A percentile compares a stretch with the other conserved stretches of the same genome.
Evolutionary conservation across 371 early-diverging fungal species (phyloP).

Genomic region (Coemansia sp.): DNA sequence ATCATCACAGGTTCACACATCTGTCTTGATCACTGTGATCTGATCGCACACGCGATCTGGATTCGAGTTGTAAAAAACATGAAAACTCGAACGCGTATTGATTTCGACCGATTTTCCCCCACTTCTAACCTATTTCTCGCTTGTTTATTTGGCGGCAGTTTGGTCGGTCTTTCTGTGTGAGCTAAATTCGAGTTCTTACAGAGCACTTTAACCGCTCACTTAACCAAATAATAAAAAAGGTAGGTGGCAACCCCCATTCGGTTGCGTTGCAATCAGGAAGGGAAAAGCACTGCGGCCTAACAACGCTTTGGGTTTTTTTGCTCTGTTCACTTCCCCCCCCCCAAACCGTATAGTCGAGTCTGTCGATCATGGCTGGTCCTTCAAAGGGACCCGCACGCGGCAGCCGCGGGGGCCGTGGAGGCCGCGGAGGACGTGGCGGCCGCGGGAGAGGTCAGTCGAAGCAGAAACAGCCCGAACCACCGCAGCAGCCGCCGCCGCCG

Average conservation of each 20-base stretch:
- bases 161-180: no score
- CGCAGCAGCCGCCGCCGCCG: slow-evolving; percentile 4
- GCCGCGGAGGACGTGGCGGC: background rate
- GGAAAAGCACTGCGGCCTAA: background rate
- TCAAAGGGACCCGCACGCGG: slow-evolving; percentile 6
- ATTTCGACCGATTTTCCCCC: background rate
- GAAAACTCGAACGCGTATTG: background rate
- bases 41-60: background rate
- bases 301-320: background rate
- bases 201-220: no score
- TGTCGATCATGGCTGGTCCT: slow-evolving; percentile 10
- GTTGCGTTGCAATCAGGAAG: background rate
- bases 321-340: background rate
- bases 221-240: no score
- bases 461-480: background rate
- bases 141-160: background rate
- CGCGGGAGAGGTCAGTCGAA: background rate
- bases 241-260: no score
- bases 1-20: background rate
- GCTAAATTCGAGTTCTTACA: no score
- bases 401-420: background rate
- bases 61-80: background rate
- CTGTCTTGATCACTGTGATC: slow-evolving; percentile 2
- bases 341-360: background rate
- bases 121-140: background rate